Conservation (phyloP, 495 filamentous ascomycete genomes). For the Tetracladium marchalianum region DNA sequence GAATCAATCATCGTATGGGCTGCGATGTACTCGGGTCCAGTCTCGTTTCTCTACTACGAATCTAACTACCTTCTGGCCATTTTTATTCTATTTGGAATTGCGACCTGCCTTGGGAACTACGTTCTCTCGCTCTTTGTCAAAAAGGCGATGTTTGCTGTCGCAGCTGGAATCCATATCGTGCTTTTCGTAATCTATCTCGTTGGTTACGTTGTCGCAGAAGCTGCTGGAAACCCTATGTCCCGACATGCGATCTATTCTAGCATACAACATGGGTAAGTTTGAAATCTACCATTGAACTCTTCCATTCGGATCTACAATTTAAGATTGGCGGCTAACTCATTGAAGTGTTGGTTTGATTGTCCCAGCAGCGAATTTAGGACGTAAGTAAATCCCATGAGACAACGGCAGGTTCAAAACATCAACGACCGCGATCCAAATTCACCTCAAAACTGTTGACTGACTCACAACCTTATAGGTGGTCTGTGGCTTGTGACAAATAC, state of each 20-base stretch:
- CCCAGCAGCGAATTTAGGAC: no score
- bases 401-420: no score
- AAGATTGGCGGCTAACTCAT: no score
- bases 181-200: slow-evolving; percentile 14
- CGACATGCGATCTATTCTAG: slow-evolving; percentile 4
- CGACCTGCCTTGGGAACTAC: slow-evolving; percentile 15
- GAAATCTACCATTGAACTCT: no score
- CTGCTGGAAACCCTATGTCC: background rate
- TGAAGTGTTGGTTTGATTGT: no score
- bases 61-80: slow-evolving; percentile 7
- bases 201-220: slow-evolving; percentile 11
- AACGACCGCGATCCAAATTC: no score
- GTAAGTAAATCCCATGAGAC: no score
- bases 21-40: slow-evolving; percentile 7
- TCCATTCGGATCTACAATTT: no score
- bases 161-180: slow-evolving; percentile 14
- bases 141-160: slow-evolving; percentile 17
- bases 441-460: no score
- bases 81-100: slow-evolving; percentile 17
- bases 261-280: slow-evolving; percentile 6
- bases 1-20: slow-evolving; percentile 15
- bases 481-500: no score
- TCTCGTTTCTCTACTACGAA: slow-evolving; percentile 7
- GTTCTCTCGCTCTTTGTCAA: slow-evolving; percentile 13
- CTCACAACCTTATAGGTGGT: no score